A percentile compares a stretch with the other conserved stretches of the same genome.
Evolutionary conservation across 2,329 filamentous ascomycete genomes (phyloP).

Genomic region (Colletotrichum lindemuthianum): DNA sequence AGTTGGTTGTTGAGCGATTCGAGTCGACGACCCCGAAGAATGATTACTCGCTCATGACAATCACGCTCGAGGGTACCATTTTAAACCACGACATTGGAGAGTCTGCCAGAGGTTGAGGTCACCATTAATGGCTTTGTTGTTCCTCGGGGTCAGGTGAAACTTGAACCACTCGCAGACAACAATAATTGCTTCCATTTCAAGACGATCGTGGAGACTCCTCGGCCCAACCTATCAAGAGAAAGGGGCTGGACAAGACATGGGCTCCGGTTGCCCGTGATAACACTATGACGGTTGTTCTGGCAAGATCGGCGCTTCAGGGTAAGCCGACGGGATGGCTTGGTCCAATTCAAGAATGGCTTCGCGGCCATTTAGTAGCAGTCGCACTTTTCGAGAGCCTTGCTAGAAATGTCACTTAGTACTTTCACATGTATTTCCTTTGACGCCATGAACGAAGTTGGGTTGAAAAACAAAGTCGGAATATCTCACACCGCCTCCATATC

Average conservation of each 20-base stretch:
- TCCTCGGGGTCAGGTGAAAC: accelerated
- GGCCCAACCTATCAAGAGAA: not conserved
- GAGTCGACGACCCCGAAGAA: not conserved
- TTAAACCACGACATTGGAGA: not conserved
- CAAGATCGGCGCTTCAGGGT: not conserved
- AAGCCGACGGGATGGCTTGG: not conserved
- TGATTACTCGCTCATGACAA: too few relatives aligned
- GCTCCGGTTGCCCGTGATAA: not conserved
- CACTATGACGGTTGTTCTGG: not conserved
- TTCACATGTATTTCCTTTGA: too few relatives aligned
- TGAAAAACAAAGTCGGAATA: too few relatives aligned
- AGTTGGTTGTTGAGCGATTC: not conserved
- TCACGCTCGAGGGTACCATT: too few relatives aligned
- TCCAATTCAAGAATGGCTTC: not conserved
- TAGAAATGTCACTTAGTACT: too few relatives aligned
- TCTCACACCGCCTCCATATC: too few relatives aligned
- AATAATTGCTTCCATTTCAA: not conserved
- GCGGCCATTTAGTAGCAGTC: not conserved
- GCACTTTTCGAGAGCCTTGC: too few relatives aligned
- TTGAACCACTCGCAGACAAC: not conserved
- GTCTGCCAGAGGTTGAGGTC: accelerated
- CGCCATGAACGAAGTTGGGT: too few relatives aligned
- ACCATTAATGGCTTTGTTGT: not conserved
- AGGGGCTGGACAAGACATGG: not conserved
- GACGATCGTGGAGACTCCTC: not conserved